Base-by-base conservation (phyloP, 73 alveolate species). In the Paramecium caudatum region DNA sequence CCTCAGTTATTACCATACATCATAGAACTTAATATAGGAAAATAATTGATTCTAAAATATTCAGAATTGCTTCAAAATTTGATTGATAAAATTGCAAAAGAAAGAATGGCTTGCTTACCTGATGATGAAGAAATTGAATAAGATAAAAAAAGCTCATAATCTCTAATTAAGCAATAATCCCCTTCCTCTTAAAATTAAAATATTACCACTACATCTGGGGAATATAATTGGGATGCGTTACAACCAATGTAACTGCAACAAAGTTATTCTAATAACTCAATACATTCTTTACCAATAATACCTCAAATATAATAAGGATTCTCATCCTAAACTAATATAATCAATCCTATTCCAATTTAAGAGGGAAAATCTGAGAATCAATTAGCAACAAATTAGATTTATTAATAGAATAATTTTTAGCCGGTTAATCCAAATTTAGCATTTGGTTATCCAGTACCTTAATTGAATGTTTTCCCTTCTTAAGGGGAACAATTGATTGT, bases 71-170 rank as follows among this genome's bases (percentile, higher is more conserved):
- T 68, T 13, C 19, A 68, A 68, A 37, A 25, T 33, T 37, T 68
- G 15, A 68, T 68, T 33, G 10, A 68, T 30, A 68, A 68, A 34
- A 68, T 68, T 0, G 50, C 84, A 9, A 23, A 17, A 8, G 84
- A 68, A 36, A 68, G 50, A 37, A 68, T 68, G 80, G 23, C 80
- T 27, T 55, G 80, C 13, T 55, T 55, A 6, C 80, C 80, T 55
- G 80, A 55, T 6, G 80, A 55, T 23, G 30, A 1, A 2, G 80
- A 55, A n/a, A n/a, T n/a, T 0, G 80, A 55, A 23, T 23, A 55
- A 6, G 10, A 55, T 27, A 27, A 55, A 23, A 27, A 55, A 4
- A 10, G 30, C 12, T 23, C 23, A 23, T 55, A 55, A 21, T 5
- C 23, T 1, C n/a, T 27, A 55, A 27, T 27, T 1, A 27, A 55